Conservation (phyloP, 495 filamentous ascomycete genomes). For the Hypoxylon subgilvum region DNA sequence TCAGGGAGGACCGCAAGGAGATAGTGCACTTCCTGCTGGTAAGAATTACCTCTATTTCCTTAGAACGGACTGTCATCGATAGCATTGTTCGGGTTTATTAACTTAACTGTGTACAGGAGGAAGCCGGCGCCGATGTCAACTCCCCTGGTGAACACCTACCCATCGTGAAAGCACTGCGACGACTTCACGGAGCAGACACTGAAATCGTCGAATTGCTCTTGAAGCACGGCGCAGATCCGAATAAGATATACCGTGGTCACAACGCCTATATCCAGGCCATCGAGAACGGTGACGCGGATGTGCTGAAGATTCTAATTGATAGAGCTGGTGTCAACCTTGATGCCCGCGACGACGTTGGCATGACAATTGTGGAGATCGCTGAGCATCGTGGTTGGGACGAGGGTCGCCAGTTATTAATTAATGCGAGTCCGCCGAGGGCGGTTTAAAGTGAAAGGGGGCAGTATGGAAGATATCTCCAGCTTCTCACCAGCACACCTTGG, state of each 20-base stretch:
- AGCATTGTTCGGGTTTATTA: too few relatives aligned
- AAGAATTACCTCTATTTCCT: not conserved
- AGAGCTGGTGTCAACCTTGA: slow-evolving; percentile 52
- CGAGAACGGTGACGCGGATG: slow-evolving; percentile 50
- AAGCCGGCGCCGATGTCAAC: slow-evolving; percentile 59
- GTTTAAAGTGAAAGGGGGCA: too few relatives aligned
- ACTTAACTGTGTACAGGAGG: slow-evolving; percentile 30
- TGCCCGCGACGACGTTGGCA: slow-evolving; percentile 48
- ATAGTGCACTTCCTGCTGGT: slow-evolving; percentile 57
- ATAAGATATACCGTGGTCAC: slow-evolving; percentile 61
- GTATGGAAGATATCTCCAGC: not conserved
- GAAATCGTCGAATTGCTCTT: slow-evolving; percentile 57
- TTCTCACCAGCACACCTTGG: not conserved
- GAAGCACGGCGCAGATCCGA: slow-evolving; percentile 59
- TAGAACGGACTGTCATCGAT: too few relatives aligned
- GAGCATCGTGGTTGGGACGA: slow-evolving; percentile 47
- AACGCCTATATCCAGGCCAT: slow-evolving; percentile 59
- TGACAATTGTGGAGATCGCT: slow-evolving; percentile 47
- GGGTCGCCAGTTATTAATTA: slow-evolving; percentile 37
- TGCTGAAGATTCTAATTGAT: slow-evolving; percentile 54
- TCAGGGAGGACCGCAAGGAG: slow-evolving; percentile 57
- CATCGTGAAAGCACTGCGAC: slow-evolving; percentile 60
- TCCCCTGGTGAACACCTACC: slow-evolving; percentile 61
- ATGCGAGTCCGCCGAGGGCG: too few relatives aligned
- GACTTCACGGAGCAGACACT: slow-evolving; percentile 53